These are phyloP conservation scores for Rhododendron griersonianum DNA, from an alignment of 148 eudicot genomes.

Conservation along the genomic window DNA sequence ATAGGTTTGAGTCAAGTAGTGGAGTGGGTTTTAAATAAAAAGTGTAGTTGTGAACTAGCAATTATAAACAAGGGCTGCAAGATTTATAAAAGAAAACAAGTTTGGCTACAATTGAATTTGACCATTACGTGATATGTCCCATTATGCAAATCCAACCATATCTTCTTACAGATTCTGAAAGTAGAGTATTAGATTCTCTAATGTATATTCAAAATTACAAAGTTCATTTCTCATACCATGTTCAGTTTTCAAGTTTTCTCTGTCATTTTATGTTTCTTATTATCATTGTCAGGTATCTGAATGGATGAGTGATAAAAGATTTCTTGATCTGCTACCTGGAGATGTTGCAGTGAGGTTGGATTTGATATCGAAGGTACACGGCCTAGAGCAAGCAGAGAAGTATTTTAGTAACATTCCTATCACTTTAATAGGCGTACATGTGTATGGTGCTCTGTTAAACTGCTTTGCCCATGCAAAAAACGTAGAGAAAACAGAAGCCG, in stretches of 20 bases:
- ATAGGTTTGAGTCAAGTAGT: not conserved
- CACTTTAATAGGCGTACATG: conserved; percentile 8
- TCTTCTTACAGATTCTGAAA: not conserved
- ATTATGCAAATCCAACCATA: not conserved
- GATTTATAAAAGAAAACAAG: not conserved
- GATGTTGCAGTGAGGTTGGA: conserved; percentile 30
- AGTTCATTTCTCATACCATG: not conserved
- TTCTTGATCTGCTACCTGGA: conserved; percentile 2
- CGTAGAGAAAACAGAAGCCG: conserved; percentile 33
- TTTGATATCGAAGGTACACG: conserved; percentile 33
- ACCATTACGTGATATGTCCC: not conserved
- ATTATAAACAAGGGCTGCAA: not conserved
- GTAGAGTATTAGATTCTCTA: not conserved
- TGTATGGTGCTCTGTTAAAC: conserved; percentile 40
- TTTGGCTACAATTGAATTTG: not conserved
- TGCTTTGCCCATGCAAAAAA: conserved; percentile 27
- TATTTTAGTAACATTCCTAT: conserved; percentile 26
- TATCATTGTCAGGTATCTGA: conserved; percentile 22
- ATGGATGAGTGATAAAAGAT: conserved; percentile 18
- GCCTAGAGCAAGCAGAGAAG: conserved; percentile 36
- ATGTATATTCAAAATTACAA: not conserved
- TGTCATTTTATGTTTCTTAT: not conserved
- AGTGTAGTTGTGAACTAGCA: not conserved
- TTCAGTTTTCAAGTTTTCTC: not conserved
- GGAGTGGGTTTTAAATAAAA: no score